These are phyloP conservation scores for Monilinia polystroma DNA, from an alignment of 2,329 filamentous ascomycete genomes.

Conservation along the genomic window DNA sequence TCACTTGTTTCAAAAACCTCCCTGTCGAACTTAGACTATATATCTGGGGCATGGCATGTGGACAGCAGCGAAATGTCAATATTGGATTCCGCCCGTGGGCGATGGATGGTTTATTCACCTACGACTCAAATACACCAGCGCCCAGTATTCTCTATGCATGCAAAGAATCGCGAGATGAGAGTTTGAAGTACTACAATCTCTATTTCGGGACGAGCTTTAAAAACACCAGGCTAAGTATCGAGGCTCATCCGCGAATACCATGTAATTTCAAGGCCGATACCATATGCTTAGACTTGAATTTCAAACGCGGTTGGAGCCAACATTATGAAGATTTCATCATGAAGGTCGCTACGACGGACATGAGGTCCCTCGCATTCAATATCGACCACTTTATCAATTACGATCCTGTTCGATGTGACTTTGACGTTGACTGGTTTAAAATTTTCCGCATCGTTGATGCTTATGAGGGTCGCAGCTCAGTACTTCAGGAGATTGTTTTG, in stretches of 20 bases:
- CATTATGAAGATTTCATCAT: slow-evolving; percentile 9
- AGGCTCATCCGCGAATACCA: slow-evolving; percentile 2
- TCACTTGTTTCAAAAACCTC: slow-evolving; percentile 11
- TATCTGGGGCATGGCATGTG: slow-evolving; percentile 17
- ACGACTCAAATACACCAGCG: background rate
- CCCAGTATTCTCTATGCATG: slow-evolving; percentile 10
- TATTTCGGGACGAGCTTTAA: background rate
- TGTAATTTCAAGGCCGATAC: slow-evolving; percentile 12
- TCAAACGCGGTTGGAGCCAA: background rate
- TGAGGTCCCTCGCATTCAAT: slow-evolving; percentile 16
- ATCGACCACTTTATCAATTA: background rate
- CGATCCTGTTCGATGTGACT: background rate
- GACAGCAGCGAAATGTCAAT: slow-evolving; percentile 13
- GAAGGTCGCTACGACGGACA: background rate
- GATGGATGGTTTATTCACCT: background rate
- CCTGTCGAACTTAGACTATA: slow-evolving; percentile 10
- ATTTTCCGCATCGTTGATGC: slow-evolving; percentile 16
- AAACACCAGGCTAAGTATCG: background rate
- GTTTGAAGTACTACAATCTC: slow-evolving; percentile 16
- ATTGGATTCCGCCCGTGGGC: background rate
- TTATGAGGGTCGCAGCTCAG: background rate
- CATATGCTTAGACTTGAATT: slow-evolving; percentile 7
- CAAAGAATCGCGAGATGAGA: slow-evolving; percentile 14
- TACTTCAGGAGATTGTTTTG: slow-evolving; percentile 15
- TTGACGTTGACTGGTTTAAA: slow-evolving; percentile 6